These are phyloP conservation scores for Candolleomyces aberdarensis DNA, from an alignment of 768 basidiomycete species.

Conservation along the genomic window DNA sequence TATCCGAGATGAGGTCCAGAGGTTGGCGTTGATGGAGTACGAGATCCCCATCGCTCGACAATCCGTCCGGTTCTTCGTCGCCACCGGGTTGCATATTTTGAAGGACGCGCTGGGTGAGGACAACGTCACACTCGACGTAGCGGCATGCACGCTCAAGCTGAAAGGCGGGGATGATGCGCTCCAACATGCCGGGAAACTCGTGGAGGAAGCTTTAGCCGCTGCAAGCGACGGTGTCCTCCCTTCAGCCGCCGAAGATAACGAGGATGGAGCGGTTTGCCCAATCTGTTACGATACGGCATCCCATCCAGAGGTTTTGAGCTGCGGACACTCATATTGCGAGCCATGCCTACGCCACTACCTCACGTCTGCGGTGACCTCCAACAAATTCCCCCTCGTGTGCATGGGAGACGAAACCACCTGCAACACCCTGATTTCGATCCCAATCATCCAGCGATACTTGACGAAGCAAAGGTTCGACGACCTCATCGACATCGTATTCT, in stretches of 20 bases:
- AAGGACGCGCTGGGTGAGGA: constrained; percentile 54
- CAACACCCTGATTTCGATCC: constrained; percentile 48
- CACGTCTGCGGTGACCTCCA: constrained; percentile 34
- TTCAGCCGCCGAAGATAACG: constrained; percentile 3
- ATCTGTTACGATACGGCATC: constrained; percentile 49
- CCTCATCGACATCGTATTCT: constrained; percentile 53
- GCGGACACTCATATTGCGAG: constrained; percentile 49
- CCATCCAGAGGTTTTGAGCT: constrained; percentile 38
- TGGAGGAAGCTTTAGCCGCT: constrained; percentile 25
- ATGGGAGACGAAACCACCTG: constrained; percentile 60
- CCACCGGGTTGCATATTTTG: constrained; percentile 45
- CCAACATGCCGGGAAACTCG: constrained; percentile 40
- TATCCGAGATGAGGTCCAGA: constrained; percentile 46
- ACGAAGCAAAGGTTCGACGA: constrained; percentile 45
- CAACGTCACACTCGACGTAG: constrained; percentile 45
- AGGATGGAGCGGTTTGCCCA: constrained; percentile 38
- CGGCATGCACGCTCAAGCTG: constrained; percentile 41
- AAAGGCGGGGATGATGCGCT: constrained; percentile 56
- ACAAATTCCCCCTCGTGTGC: constrained; percentile 60
- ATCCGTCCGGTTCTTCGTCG: constrained; percentile 48
- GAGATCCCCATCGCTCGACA: constrained; percentile 33
- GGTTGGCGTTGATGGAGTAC: constrained; percentile 41
- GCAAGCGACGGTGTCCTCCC: background rate
- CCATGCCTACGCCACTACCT: constrained; percentile 48
- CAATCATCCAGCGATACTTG: constrained; percentile 49